Evolutionary conservation across 2,329 filamentous ascomycete species (phyloP).

Genomic region (Elsinoe fawcettii): DNA sequence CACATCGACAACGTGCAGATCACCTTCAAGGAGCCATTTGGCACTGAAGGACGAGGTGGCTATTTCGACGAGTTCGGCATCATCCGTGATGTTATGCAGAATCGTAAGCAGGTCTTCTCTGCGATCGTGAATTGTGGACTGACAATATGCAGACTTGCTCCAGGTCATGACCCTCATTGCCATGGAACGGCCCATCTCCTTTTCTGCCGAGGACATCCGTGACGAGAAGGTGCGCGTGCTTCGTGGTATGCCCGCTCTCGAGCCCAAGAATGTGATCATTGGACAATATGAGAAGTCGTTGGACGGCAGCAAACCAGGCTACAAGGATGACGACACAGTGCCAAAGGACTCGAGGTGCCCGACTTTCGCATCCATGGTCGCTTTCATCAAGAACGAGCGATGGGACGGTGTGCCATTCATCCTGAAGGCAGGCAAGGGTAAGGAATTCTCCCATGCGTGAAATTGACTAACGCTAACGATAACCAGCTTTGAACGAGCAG

Average conservation of each 20-base stretch:
- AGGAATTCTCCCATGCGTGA: not conserved
- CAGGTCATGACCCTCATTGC: constrained; percentile 93
- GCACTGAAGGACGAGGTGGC: constrained; percentile 91
- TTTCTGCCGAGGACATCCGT: constrained; percentile 95
- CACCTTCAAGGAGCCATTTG: constrained; percentile 98
- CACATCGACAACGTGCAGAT: constrained; percentile 99
- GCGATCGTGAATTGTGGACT: constrained; percentile 17
- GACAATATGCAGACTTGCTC: constrained; percentile 56
- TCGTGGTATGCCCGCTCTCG: constrained; percentile 84
- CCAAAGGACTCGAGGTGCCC: constrained; percentile 96
- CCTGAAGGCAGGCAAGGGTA: constrained; percentile 89
- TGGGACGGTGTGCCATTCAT: constrained; percentile 99
- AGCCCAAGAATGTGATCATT: constrained; percentile 99
- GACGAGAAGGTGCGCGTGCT: constrained; percentile 98
- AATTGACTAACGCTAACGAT: constrained; percentile 14
- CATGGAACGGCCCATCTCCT: constrained; percentile 97
- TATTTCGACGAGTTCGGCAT: constrained; percentile 99
- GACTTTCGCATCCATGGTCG: constrained; percentile 94
- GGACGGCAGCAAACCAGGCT: constrained; percentile 91
- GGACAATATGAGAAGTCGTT: constrained; percentile 96
- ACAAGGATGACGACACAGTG: constrained; percentile 98
- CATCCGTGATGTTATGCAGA: constrained; percentile 99
- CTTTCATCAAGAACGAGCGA: constrained; percentile 98
- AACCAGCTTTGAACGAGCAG: constrained; percentile 85
- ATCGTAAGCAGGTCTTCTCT: constrained; percentile 50